phyloP scores from a whole-genome alignment of 805 yeast genomes.

The Ogataea siamensis region DNA sequence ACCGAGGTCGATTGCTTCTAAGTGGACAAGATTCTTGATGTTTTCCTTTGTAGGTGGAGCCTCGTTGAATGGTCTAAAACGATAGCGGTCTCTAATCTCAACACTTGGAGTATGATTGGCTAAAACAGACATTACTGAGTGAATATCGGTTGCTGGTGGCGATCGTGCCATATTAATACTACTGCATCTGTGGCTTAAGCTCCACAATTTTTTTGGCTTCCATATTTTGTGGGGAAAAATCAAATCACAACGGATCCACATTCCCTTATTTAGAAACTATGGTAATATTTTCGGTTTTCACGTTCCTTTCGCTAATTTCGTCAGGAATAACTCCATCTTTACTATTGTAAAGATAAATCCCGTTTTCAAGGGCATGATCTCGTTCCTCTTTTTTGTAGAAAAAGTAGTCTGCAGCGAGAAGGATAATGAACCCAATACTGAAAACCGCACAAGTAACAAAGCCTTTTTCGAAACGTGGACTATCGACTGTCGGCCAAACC shows the following conservation, averaged over 20 bases:
- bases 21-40: no score
- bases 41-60: not conserved
- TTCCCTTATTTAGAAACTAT: not conserved
- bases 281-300: not conserved
- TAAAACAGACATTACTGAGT: no score
- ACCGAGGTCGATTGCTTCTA: not conserved
- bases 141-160: no score
- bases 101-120: not conserved
- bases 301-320: slow-evolving; percentile 31
- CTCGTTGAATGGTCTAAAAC: not conserved
- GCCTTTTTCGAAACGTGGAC: slow-evolving; percentile 56
- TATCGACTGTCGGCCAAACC: slow-evolving; percentile 49
- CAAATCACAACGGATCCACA: no score
- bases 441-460: slow-evolving; percentile 46
- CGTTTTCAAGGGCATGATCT: slow-evolving; percentile 43
- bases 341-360: slow-evolving; percentile 46
- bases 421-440: slow-evolving; percentile 31
- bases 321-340: slow-evolving; percentile 14
- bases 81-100: not conserved
- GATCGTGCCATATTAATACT: no score
- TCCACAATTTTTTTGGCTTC: no score
- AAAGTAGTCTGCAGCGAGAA: slow-evolving; percentile 19
- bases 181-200: no score
- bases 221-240: no score
- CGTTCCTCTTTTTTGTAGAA: slow-evolving; percentile 55